phyloP scores from a whole-genome alignment of 2,329 filamentous ascomycete genomes.

The Claviceps sorghi region DNA sequence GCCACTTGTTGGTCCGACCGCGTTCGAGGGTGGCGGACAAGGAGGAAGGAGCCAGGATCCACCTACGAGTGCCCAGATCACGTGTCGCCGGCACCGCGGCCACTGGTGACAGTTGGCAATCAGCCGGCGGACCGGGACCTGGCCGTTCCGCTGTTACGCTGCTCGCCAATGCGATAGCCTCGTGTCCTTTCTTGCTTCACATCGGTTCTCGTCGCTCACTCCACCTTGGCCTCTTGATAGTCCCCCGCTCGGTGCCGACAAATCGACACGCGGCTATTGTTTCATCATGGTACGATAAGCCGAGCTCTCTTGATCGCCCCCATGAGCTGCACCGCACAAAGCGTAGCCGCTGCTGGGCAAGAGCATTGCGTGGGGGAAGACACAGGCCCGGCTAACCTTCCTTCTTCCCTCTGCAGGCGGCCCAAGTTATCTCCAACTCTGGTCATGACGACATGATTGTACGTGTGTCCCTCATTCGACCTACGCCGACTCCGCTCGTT shows the following conservation, averaged over 20 bases:
- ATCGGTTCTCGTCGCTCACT: neutral
- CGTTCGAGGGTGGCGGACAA: neutral
- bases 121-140: neutral
- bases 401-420: conserved; percentile 16
- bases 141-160: neutral
- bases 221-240: neutral
- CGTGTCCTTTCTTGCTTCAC: neutral
- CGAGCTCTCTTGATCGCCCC: neutral
- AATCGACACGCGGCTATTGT: neutral
- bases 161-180: conserved; percentile 1
- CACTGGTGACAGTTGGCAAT: conserved; percentile 2
- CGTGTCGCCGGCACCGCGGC: neutral
- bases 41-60: neutral
- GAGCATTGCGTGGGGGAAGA: neutral
- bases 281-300: conserved; percentile 2
- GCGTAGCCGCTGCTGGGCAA: neutral
- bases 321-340: neutral
- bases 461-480: conserved; percentile 28
- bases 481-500: too few relatives aligned
- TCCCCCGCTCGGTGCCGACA: neutral
- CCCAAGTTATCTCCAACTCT: conserved; percentile 31
- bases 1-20: neutral
- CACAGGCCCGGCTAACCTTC: conserved; percentile 11
- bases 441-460: conserved; percentile 99
- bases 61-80: neutral